phyloP scores from a whole-genome alignment of 371 early-diverging fungal species.

The Cokeromyces recurvatus region DNA sequence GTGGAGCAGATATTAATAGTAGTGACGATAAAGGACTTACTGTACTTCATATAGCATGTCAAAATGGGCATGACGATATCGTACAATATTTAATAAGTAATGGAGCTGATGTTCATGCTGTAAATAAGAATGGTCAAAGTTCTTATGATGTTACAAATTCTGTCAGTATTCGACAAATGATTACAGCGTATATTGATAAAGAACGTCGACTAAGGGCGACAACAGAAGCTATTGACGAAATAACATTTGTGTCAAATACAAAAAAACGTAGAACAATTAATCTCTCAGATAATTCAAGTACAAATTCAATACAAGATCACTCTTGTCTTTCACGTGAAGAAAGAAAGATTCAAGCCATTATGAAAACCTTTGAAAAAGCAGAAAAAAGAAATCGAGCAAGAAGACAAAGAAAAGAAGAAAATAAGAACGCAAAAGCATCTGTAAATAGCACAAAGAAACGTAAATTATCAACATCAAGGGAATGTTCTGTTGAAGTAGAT shows the following conservation, averaged over 20 bases:
- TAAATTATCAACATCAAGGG: constrained; percentile 17
- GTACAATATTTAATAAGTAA: constrained; percentile 58
- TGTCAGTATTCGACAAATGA: constrained; percentile 17
- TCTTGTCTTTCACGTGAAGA: constrained; percentile 10
- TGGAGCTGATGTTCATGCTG: constrained; percentile 58
- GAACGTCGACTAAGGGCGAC: constrained; percentile 32
- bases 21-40: constrained; percentile 50
- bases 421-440: neutral
- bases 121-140: constrained; percentile 48
- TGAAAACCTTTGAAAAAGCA: constrained; percentile 23
- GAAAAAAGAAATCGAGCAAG: constrained; percentile 18
- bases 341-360: constrained; percentile 30
- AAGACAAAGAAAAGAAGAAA: constrained; percentile 4
- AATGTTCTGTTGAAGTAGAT: constrained; percentile 27
- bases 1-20: constrained; percentile 68
- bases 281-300: neutral
- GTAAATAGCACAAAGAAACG: constrained; percentile 7
- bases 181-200: constrained; percentile 38
- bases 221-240: constrained; percentile 31
- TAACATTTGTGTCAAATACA: constrained; percentile 31
- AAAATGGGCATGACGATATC: constrained; percentile 47
- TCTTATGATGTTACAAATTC: constrained; percentile 51
- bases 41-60: constrained; percentile 43
- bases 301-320: constrained; percentile 4
- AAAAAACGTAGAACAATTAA: constrained; percentile 29